phyloP scores from a whole-genome alignment of 75 land plant genomes.

The Chamaecyparis obtusa region DNA sequence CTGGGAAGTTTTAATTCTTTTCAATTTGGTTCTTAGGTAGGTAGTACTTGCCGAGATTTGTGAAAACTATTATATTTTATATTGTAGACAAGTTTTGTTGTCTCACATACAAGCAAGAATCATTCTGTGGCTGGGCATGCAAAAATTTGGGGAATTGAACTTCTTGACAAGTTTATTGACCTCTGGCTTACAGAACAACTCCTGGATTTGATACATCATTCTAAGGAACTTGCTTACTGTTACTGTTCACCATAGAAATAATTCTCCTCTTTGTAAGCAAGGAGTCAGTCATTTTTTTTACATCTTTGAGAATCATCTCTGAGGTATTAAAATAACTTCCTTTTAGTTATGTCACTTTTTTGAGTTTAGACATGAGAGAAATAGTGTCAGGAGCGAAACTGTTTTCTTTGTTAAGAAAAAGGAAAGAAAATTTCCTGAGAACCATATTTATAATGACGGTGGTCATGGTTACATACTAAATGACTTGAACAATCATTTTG shows the following conservation, averaged over 20 bases:
- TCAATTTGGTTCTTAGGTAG: conserved; percentile 7
- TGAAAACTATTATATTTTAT: not conserved
- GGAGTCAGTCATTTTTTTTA: not conserved
- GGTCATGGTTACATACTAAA: not conserved
- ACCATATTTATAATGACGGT: not conserved
- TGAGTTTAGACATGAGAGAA: not conserved
- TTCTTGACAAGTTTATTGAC: not conserved
- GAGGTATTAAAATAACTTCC: not conserved
- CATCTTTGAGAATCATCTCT: not conserved
- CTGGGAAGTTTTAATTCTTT: not conserved
- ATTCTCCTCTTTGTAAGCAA: not conserved
- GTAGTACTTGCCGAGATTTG: not conserved
- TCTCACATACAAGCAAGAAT: not conserved
- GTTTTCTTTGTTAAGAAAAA: conserved; percentile 1
- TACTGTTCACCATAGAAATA: not conserved
- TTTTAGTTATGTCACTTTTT: not conserved
- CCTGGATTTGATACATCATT: not conserved
- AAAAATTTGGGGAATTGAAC: not conserved
- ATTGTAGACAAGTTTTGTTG: not conserved
- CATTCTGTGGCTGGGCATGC: conserved; percentile 8
- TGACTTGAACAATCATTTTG: not conserved
- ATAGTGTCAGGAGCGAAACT: not conserved
- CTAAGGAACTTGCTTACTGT: not conserved
- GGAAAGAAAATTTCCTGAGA: not conserved
- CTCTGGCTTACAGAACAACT: not conserved